Base-by-base conservation (phyloP, 306 rosid species). In the Glycine tomentella region DNA sequence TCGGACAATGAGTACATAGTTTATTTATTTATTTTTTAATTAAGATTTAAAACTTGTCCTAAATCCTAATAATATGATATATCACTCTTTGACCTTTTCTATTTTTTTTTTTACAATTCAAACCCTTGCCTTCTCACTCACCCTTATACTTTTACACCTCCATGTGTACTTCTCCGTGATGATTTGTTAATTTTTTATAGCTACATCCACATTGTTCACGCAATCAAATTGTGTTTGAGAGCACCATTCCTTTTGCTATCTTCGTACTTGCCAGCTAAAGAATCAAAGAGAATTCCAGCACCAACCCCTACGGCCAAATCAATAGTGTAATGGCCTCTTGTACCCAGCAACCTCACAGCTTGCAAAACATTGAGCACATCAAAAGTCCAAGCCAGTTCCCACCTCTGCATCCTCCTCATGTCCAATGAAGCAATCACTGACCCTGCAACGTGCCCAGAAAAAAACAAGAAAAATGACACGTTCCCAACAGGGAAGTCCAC, bases 401-500 rank as follows among this genome's bases (percentile, higher is more conserved):
- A 81, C 78, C 99, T 86, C 63, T 84, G 80, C 91, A 85, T 88
- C 72, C 99, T 90, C 36, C 99, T 87, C 99, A 95, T 93, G 88
- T 95, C 99, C 2, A 95, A 80, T 0, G 97, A 91, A 0, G 99
- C 99, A 38, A 95, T 95, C 80, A 93, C 92, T 0, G 97, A 95
- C 31, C 99, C 97, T 0, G 97, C 97, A 7, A 95, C 97, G 10
- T 95, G 99, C 4, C 99, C 99, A 0, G 97, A 95, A 68, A 80
- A 95, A 73, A 95, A 95, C 71, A 95, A 76, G 55, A 95, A 95
- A 83, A 95, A 95, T 0, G 99, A 95, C 0, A 95, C 97, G 31
- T 95, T 95, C 59, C 99, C 99, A 1, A 95, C 97, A 0, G 99
- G 99, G 52, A 95, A 95, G 80, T 95, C 99, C 67, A 68, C 93